Evolutionary conservation across 2,329 filamentous ascomycete genomes (phyloP), one percentile per base, ranked within the genome.

Genomic region (Mycosphaerelloides madeirae): DNA sequence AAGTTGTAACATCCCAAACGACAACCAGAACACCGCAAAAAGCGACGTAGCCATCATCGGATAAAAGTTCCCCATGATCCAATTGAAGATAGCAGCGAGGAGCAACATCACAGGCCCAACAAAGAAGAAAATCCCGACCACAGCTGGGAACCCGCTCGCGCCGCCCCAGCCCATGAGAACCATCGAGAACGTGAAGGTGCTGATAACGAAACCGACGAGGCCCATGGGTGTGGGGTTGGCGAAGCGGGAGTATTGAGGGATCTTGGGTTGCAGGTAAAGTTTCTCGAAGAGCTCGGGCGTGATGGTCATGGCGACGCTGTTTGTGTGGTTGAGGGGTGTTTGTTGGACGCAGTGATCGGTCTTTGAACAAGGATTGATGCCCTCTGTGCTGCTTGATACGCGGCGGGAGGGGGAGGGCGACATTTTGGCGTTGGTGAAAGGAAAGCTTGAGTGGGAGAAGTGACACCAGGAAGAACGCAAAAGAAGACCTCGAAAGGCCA

Each of bases 21-120:
- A 73, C 3, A 76, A 64, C 72, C 73, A 77, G 56, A 77, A 77
- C 52, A 76, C 72, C 31, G 67, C 64, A 50, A 77, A 77, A 29
- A 77, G 64, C 3, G 69, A 72, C 61, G 73, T 53, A 12, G 39
- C 47, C 47, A 50, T 52, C 46, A 52, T 50, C 38, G 69, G 63
- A 49, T 73, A 71, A 65, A 74, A 74, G 53, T 74, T 74, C 5
- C 69, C 70, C 67, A 73, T 71, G 35, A 77, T 68, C 73, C 73
- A 77, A 49, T 77, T 72, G 49, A 75, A 76, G 6, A 77, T 69
- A 44, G 72, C 69, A 22, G 68, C 63, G 28, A 75, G 65, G 12
- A 68, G 55, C 6, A 76, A 63, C 35, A 77, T 67, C 11, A 76
- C 55, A 1, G 73, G 74, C 1, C 74, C 74, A 34, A 60, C 51